These are phyloP conservation scores for Saturnispora bothae DNA, from an alignment of 805 yeast genomes.

Conservation along the genomic window DNA sequence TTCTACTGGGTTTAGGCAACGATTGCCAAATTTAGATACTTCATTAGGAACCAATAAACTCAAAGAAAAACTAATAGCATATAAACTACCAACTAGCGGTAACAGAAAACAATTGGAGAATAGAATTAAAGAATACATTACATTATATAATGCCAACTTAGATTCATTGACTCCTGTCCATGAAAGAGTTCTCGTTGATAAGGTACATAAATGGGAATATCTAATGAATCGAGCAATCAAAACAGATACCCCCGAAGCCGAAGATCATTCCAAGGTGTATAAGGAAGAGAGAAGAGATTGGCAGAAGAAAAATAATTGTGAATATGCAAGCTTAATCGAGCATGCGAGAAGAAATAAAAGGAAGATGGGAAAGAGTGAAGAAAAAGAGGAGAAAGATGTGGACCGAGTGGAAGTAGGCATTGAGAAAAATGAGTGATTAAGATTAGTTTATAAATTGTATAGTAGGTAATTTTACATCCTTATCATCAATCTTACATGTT, in stretches of 20 bases:
- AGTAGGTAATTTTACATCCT: neutral
- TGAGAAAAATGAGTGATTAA: neutral
- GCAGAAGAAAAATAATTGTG: constrained; percentile 18
- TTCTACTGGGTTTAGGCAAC: constrained; percentile 14
- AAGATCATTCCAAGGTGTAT: constrained; percentile 16
- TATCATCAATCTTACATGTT: neutral
- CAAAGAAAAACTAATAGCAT: constrained; percentile 44
- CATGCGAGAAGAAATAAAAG: constrained; percentile 15
- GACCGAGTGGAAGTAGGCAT: too few relatives aligned
- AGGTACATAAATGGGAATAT: constrained; percentile 59
- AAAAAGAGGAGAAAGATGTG: constrained; percentile 11
- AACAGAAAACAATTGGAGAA: constrained; percentile 51
- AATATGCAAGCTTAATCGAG: constrained; percentile 18
- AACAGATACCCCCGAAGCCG: constrained; percentile 7
- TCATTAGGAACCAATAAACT: constrained; percentile 47
- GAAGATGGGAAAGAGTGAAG: neutral
- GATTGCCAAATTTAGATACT: constrained; percentile 57
- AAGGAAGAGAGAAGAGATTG: constrained; percentile 26
- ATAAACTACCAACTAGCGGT: constrained; percentile 54
- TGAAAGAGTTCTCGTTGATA: constrained; percentile 42
- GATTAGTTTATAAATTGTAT: constrained; percentile 4
- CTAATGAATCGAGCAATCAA: constrained; percentile 14
- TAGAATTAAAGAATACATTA: constrained; percentile 68
- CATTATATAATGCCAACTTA: constrained; percentile 70
- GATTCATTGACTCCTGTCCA: constrained; percentile 60